Evolutionary conservation across 2,329 filamentous ascomycete species (phyloP).

Genomic region (Trichoderma oligosporum): DNA sequence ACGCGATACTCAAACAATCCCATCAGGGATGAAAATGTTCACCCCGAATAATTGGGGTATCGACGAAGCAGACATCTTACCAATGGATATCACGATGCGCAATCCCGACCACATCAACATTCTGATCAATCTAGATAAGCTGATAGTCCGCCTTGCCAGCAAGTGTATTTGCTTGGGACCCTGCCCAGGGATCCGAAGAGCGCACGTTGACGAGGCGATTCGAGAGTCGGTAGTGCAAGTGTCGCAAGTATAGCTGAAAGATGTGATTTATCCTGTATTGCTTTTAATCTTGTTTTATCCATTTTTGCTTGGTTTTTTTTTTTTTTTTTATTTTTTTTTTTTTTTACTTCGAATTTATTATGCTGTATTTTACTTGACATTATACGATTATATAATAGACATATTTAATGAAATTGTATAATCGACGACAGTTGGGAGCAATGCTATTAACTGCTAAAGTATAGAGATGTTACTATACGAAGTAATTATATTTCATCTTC

Average conservation of each 20-base stretch:
- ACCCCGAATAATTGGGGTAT: neutral
- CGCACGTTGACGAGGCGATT: slow-evolving; percentile 10
- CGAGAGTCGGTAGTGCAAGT: slow-evolving; percentile 4
- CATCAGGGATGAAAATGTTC: neutral
- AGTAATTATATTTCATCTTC: too few relatives aligned
- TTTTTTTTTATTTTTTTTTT: neutral
- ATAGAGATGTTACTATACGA: too few relatives aligned
- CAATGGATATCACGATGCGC: neutral
- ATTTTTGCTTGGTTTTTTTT: neutral
- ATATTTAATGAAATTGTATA: too few relatives aligned
- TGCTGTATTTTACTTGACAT: too few relatives aligned
- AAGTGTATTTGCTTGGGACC: slow-evolving; percentile 12
- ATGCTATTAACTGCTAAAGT: too few relatives aligned
- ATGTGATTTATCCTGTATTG: neutral
- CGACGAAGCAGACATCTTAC: neutral
- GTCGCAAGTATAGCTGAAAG: neutral
- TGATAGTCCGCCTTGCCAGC: slow-evolving; percentile 1
- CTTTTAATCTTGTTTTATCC: too few relatives aligned
- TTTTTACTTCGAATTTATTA: too few relatives aligned
- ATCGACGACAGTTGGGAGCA: too few relatives aligned
- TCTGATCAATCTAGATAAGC: slow-evolving; percentile 8
- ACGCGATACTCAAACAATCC: neutral
- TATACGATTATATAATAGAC: neutral
- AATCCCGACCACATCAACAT: slow-evolving; percentile 6
- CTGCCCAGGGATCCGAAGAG: slow-evolving; percentile 10